These are phyloP conservation scores for Lactarius indigo DNA, from an alignment of 768 basidiomycete genomes.

Conservation along the genomic window DNA sequence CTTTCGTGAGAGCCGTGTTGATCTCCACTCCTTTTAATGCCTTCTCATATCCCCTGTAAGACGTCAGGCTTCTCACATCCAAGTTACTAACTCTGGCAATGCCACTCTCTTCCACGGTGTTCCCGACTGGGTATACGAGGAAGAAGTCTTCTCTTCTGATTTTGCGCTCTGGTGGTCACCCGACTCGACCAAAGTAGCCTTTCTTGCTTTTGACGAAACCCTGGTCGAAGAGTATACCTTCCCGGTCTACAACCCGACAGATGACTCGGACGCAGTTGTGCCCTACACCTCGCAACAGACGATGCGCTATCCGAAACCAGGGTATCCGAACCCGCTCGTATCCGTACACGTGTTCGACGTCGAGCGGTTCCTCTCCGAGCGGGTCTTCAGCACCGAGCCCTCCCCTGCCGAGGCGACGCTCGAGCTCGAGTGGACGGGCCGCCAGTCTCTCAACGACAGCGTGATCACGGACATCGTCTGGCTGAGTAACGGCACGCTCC, in stretches of 20 bases:
- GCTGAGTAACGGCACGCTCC: slow-evolving; percentile 69
- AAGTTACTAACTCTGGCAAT: slow-evolving; percentile 79
- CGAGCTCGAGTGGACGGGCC: slow-evolving; percentile 63
- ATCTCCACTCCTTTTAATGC: slow-evolving; percentile 2
- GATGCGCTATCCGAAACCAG: slow-evolving; percentile 86
- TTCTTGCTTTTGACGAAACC: slow-evolving; percentile 85
- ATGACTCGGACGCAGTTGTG: slow-evolving; percentile 61
- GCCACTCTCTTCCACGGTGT: slow-evolving; percentile 89
- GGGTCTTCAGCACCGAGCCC: slow-evolving; percentile 15
- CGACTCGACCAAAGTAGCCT: slow-evolving; percentile 69
- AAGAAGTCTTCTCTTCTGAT: slow-evolving; percentile 76
- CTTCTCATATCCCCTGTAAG: slow-evolving; percentile 28
- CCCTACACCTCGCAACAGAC: slow-evolving; percentile 68
- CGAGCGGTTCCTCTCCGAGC: slow-evolving; percentile 40
- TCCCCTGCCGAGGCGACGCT: slow-evolving; percentile 44
- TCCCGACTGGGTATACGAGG: slow-evolving; percentile 97
- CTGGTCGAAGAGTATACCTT: slow-evolving; percentile 81
- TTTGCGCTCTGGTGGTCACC: slow-evolving; percentile 92
- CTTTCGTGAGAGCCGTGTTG: slow-evolving; percentile 47
- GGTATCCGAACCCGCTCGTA: slow-evolving; percentile 85
- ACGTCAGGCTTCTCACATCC: slow-evolving; percentile 49
- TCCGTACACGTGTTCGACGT: slow-evolving; percentile 82
- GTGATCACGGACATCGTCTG: slow-evolving; percentile 83
- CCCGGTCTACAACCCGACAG: slow-evolving; percentile 88
- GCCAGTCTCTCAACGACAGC: slow-evolving; percentile 56